A percentile compares a stretch with the other conserved stretches of the same genome.
Conservation (phyloP, 2,329 filamentous ascomycete species). For the Ceratocystis colombiana region DNA sequence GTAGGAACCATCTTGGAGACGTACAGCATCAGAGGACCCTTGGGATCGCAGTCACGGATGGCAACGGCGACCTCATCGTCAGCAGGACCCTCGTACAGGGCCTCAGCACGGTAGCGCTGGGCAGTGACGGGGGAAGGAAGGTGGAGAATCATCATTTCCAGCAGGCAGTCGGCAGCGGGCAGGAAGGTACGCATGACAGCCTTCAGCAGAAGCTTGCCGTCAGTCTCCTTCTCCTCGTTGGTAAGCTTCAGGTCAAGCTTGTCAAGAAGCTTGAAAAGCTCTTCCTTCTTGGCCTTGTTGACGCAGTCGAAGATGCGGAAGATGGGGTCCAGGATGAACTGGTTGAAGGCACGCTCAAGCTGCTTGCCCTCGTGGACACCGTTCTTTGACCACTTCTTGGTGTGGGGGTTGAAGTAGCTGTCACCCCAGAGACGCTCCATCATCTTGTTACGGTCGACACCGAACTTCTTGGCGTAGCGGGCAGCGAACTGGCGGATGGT, state of each 20-base stretch:
- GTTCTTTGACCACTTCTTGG: constrained; percentile 99
- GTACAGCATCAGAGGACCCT: constrained; percentile 99
- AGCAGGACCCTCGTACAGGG: constrained; percentile 91
- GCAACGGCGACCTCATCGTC: constrained; percentile 89
- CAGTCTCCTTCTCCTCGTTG: constrained; percentile 77
- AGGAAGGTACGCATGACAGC: constrained; percentile 98
- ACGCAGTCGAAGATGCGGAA: constrained; percentile 96
- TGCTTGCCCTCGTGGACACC: constrained; percentile 72
- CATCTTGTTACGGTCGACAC: constrained; percentile 99
- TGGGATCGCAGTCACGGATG: constrained; percentile 97
- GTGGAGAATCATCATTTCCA: constrained; percentile 99
- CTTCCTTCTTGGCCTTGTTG: constrained; percentile 98
- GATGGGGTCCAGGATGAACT: constrained; percentile 99
- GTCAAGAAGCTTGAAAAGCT: constrained; percentile 68
- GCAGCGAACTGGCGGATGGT: constrained; percentile 94
- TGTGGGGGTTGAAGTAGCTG: constrained; percentile 99
- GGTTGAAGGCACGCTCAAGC: constrained; percentile 97
- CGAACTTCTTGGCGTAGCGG: constrained; percentile 98
- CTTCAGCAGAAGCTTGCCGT: constrained; percentile 97
- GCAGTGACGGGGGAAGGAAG: constrained; percentile 91
- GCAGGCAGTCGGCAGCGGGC: constrained; percentile 89
- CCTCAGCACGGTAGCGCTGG: constrained; percentile 96
- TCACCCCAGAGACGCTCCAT: constrained; percentile 99
- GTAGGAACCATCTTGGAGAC: constrained; percentile 99
- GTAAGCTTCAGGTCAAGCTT: constrained; percentile 94